Conservation (phyloP, 1,284 basidiomycete species). For the Rhodotorula sp. region DNA sequence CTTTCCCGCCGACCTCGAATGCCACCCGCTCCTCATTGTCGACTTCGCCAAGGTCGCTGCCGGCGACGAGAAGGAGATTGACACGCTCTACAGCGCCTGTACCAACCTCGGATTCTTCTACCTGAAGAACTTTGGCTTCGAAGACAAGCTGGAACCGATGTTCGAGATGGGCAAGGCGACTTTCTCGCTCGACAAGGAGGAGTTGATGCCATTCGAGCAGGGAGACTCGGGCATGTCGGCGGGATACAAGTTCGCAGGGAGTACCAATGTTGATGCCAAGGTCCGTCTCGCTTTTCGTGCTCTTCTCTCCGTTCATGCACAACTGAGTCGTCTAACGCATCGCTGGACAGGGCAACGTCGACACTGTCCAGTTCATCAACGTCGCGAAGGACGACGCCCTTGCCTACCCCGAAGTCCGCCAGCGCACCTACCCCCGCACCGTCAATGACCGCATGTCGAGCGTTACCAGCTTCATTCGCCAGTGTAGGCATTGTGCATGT, state of each 20-base stretch:
- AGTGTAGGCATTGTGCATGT: too few species aligned
- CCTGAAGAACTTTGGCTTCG: conserved; percentile 59
- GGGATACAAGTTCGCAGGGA: conserved; percentile 57
- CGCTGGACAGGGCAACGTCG: conserved; percentile 54
- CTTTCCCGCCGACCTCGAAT: conserved; percentile 57
- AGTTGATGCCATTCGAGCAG: conserved; percentile 65
- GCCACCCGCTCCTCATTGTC: conserved; percentile 58
- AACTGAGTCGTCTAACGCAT: too few species aligned
- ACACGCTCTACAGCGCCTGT: conserved; percentile 36
- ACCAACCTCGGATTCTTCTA: conserved; percentile 41
- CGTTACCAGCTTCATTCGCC: conserved; percentile 24
- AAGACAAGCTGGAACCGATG: conserved; percentile 55
- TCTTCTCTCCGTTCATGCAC: too few species aligned
- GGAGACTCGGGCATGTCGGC: conserved; percentile 63
- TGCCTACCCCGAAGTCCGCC: conserved; percentile 25
- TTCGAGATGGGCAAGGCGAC: conserved; percentile 62
- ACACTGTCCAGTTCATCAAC: conserved; percentile 66
- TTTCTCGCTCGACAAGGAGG: conserved; percentile 61
- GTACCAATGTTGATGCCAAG: conserved; percentile 62
- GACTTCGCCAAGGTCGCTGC: conserved; percentile 55
- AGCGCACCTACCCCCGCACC: conserved; percentile 31
- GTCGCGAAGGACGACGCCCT: conserved; percentile 31
- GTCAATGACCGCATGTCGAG: conserved; percentile 24
- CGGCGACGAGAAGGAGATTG: conserved; percentile 28
- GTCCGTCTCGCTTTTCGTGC: not conserved